Conservation (phyloP, 805 yeast genomes). For the Candida morakotiae region DNA sequence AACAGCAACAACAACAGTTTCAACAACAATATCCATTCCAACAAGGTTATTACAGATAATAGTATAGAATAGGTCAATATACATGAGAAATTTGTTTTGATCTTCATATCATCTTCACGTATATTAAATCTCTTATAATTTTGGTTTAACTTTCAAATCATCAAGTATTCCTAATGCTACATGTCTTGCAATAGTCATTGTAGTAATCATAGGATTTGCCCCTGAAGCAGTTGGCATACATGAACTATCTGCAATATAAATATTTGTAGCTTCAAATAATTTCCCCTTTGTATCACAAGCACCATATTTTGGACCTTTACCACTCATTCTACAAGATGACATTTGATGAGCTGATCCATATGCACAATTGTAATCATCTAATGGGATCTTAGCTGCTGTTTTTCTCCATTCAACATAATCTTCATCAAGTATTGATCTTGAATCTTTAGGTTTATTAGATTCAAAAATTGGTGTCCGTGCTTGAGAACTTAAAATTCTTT, state of each 20-base stretch:
- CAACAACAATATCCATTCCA: conserved; percentile 8
- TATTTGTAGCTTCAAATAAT: conserved; percentile 44
- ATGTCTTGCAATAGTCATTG: conserved; percentile 45
- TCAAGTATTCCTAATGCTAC: conserved; percentile 35
- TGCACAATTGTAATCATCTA: conserved; percentile 24
- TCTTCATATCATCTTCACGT: neutral
- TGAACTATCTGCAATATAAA: conserved; percentile 48
- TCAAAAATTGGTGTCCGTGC: conserved; percentile 33
- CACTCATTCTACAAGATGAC: conserved; percentile 49
- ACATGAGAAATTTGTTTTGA: neutral
- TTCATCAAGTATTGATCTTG: conserved; percentile 36
- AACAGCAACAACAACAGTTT: conserved; percentile 8
- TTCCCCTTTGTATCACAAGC: conserved; percentile 44
- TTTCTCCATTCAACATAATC: conserved; percentile 41
- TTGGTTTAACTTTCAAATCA: conserved; percentile 24
- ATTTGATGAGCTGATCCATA: conserved; percentile 53
- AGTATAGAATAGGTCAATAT: too few relatives aligned
- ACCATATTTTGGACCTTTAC: conserved; percentile 40
- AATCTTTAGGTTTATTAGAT: conserved; percentile 28
- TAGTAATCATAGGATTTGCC: conserved; percentile 50
- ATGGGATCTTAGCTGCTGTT: conserved; percentile 20
- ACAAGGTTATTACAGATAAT: conserved; percentile 8
- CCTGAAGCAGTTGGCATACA: conserved; percentile 52
- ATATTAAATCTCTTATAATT: conserved; percentile 14
- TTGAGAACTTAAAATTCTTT: conserved; percentile 35